Evolutionary conservation across 495 filamentous ascomycete genomes (phyloP).

Genomic region (Aeminium ludgeri): DNA sequence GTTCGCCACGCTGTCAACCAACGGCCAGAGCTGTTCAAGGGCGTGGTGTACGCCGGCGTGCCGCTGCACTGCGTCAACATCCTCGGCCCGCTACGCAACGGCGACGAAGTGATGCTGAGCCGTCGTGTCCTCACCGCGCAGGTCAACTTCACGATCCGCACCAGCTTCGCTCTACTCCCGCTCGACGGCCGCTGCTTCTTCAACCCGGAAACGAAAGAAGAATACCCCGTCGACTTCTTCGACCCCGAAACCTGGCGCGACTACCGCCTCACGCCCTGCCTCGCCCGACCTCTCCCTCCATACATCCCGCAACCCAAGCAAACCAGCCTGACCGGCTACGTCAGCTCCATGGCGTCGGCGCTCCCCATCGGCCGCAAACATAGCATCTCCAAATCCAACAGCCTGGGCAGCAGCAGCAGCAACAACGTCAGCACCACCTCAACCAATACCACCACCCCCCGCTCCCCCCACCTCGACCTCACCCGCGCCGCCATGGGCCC

Average conservation of each 20-base stretch:
- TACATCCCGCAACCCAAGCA: conserved; percentile 14
- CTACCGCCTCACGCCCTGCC: conserved; percentile 61
- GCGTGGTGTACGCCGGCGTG: conserved; percentile 71
- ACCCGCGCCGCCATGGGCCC: conserved; percentile 23
- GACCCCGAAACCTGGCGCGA: conserved; percentile 62
- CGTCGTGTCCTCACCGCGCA: conserved; percentile 84
- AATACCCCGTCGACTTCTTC: conserved; percentile 77
- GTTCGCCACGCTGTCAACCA: conserved; percentile 80
- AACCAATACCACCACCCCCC: conserved; percentile 1
- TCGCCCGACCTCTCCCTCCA: conserved; percentile 41
- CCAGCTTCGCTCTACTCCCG: conserved; percentile 68
- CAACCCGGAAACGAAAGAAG: conserved; percentile 62
- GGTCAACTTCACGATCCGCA: conserved; percentile 86
- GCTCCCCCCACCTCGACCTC: conserved; percentile 4
- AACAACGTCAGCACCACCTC: conserved; percentile 5
- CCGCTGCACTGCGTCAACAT: conserved; percentile 83
- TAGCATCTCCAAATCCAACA: too few relatives aligned
- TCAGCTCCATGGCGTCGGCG: conserved; percentile 29
- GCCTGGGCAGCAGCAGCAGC: conserved; percentile 13
- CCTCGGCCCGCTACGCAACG: conserved; percentile 74
- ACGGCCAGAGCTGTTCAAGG: conserved; percentile 70
- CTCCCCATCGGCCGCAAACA: too few relatives aligned
- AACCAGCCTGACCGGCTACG: conserved; percentile 23
- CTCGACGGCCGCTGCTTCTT: conserved; percentile 82
- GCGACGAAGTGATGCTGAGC: conserved; percentile 78